Evolutionary conservation across 768 basidiomycete species (phyloP), one percentile per base, ranked within the genome.

Genomic region (Mycena chlorophos): DNA sequence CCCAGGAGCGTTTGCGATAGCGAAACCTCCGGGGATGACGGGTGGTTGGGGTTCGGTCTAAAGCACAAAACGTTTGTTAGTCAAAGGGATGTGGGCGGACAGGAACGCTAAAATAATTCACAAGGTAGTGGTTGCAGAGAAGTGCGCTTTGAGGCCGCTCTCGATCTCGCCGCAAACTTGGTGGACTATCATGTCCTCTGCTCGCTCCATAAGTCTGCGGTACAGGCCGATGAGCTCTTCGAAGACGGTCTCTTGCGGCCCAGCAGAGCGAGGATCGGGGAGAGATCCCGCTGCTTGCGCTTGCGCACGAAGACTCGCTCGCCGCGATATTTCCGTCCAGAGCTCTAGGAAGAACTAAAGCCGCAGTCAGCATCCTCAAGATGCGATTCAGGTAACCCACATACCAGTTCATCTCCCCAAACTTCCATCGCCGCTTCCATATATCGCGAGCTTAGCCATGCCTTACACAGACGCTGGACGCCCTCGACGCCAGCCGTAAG

Each of bases 321-420:
- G 78, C 38, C 73, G 79, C 58, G 82, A 83, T 62, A 94, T 90
- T 63, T 92, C 91, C 13, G 82, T 73, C 88, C 89, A 94, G 28
- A 99, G 71, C 68, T 97, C 91, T 16, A 99, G 74, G 76, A 96
- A 98, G 72, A 94, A 94, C 94, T 97, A 64, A 25, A 37, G 38
- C 30, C 20, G 19, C 30, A 12, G 45, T 39, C 38, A 49, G 51
- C 45, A 34, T 55, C 19, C 45, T n/a, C 19, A 42, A 40, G 10
- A 27, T 30, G 29, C 13, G 20, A 42, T 43, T 52, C 34, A 39
- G 49, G 54, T 12, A 48, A 38, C 29, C 49, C 30, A 57, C 88
- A 64, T 57, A 97, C 95, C 67, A 89, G 60, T 40, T 98, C 94
- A 69, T 99, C 96, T 23, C 88, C 88, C 95, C 95, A 98, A 4